Evolutionary conservation across 805 yeast species (phyloP).

Genomic region (Monosporozyma aquatica): DNA sequence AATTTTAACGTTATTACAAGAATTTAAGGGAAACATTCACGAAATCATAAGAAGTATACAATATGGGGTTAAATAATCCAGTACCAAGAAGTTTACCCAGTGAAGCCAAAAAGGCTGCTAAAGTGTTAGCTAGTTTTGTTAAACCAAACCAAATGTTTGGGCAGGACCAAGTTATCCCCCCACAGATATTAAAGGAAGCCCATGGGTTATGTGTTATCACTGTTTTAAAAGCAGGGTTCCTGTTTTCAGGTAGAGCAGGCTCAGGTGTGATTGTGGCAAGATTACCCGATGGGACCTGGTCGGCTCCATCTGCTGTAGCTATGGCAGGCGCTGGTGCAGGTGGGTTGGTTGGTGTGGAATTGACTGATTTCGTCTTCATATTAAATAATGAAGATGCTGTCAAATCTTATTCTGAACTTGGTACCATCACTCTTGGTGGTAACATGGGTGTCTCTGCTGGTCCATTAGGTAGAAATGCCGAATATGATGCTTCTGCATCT

Average conservation of each 20-base stretch:
- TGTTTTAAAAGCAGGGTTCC: constrained; percentile 93
- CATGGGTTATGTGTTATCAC: constrained; percentile 89
- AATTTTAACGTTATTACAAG: too few species aligned
- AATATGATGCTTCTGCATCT: constrained; percentile 93
- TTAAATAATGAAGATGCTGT: constrained; percentile 84
- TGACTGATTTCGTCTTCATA: constrained; percentile 93
- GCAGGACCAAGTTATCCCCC: constrained; percentile 84
- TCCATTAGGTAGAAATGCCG: constrained; percentile 94
- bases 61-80: constrained; percentile 81
- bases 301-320: constrained; percentile 90
- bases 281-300: constrained; percentile 91
- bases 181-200: constrained; percentile 76
- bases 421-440: constrained; percentile 91
- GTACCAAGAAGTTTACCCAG: constrained; percentile 78
- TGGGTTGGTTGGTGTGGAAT: constrained; percentile 92
- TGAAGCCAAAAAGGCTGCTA: constrained; percentile 90
- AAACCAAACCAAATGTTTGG: constrained; percentile 93
- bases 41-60: background rate
- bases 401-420: constrained; percentile 85
- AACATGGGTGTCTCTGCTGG: constrained; percentile 95
- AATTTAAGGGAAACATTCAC: background rate
- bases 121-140: constrained; percentile 76
- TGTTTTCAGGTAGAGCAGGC: constrained; percentile 96
- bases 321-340: constrained; percentile 99
- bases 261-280: constrained; percentile 93